Evolutionary conservation across 2,329 filamentous ascomycete genomes (phyloP).

Genomic region (Alternaria triticina): DNA sequence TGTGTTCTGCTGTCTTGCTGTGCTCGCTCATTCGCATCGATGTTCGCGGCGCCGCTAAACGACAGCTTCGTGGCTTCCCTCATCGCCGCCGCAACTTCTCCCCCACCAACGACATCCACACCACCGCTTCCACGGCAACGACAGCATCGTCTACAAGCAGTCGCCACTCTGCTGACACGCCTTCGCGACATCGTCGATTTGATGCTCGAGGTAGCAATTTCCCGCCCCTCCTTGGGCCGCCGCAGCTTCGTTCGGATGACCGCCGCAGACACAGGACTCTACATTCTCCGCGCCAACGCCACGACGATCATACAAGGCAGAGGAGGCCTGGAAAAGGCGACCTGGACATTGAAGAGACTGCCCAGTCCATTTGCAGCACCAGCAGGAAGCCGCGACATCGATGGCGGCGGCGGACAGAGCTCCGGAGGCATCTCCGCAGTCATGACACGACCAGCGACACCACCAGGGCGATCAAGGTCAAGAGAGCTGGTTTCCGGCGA

Average conservation of each 20-base stretch:
- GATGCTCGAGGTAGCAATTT: background rate
- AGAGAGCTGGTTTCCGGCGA: background rate
- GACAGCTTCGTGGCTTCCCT: background rate
- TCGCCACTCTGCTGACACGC: background rate
- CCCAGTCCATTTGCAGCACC: background rate
- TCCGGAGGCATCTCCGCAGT: background rate
- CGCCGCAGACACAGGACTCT: background rate
- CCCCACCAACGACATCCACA: background rate
- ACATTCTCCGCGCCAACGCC: background rate
- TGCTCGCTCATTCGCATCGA: background rate
- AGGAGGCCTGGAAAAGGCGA: background rate
- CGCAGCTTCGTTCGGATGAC: background rate
- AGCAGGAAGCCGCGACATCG: background rate
- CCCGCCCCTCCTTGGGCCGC: background rate
- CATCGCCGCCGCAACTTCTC: background rate
- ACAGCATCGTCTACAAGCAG: background rate
- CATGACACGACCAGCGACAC: background rate
- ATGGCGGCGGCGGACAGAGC: background rate
- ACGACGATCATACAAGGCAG: background rate
- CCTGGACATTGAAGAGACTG: background rate
- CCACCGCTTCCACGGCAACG: background rate
- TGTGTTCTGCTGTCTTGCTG: background rate
- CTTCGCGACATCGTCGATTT: background rate
- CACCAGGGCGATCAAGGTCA: background rate
- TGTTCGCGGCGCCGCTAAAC: background rate